Evolutionary conservation across 495 filamentous ascomycete species (phyloP).

Genomic region (Pseudomonodictys pantanalensis): DNA sequence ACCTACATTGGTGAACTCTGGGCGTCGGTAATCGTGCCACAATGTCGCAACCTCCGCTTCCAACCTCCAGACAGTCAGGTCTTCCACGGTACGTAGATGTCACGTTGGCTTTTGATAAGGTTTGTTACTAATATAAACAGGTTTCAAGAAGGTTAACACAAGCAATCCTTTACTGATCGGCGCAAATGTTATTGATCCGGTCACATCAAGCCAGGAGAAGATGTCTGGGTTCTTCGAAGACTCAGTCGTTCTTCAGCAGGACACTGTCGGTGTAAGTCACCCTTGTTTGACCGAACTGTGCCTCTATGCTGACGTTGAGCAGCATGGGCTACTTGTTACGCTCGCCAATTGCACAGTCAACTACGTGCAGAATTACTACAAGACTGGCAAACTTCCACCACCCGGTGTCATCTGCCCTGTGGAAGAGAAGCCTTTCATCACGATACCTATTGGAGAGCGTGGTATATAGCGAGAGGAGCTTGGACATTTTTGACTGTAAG

Average conservation of each 20-base stretch:
- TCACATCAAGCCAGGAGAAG: constrained; percentile 8
- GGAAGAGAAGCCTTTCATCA: too few relatives aligned
- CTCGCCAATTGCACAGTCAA: background rate
- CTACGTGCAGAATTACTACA: background rate
- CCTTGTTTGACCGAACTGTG: background rate
- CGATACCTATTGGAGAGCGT: too few relatives aligned
- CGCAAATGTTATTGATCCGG: constrained; percentile 2
- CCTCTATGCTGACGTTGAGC: background rate
- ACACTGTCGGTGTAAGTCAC: constrained; percentile 8
- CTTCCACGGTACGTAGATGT: background rate
- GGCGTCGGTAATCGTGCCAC: background rate
- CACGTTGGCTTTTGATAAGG: background rate
- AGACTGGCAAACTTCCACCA: constrained; percentile 4
- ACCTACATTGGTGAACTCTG: background rate
- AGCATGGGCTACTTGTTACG: background rate
- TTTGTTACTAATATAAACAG: background rate
- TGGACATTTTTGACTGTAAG: too few relatives aligned
- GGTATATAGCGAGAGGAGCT: too few relatives aligned
- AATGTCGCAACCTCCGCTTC: background rate
- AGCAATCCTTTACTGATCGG: background rate
- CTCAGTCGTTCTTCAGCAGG: constrained; percentile 5
- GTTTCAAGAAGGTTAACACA: background rate
- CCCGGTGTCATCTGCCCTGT: background rate
- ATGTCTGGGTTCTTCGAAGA: constrained; percentile 4
- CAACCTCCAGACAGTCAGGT: background rate